A percentile compares a stretch with the other conserved stretches of the same genome.
Conservation (phyloP, 1,284 basidiomycete genomes). For the Trichosporon sp. region DNA sequence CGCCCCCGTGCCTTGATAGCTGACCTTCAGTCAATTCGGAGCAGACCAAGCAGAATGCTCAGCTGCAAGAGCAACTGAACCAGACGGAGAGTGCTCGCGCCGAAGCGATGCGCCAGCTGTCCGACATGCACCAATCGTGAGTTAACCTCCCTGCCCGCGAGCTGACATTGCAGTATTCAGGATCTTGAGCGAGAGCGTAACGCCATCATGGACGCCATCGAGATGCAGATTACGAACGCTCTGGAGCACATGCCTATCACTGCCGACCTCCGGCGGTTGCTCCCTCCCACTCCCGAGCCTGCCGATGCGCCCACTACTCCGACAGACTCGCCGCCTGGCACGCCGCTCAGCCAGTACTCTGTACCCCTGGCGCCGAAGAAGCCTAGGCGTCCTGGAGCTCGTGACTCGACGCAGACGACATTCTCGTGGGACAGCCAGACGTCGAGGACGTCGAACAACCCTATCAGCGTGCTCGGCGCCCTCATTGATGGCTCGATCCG, state of each 20-base stretch:
- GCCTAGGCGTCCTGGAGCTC: slow-evolving; percentile 16
- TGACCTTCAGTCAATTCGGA: slow-evolving; percentile 26
- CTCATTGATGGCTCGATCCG: slow-evolving; percentile 15
- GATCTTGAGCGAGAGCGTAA: slow-evolving; percentile 45
- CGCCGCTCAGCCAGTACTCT: neutral
- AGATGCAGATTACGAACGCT: slow-evolving; percentile 40
- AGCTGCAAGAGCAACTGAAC: slow-evolving; percentile 37
- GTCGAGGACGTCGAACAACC: neutral
- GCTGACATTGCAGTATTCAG: slow-evolving; percentile 31
- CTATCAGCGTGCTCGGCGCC: slow-evolving; percentile 24
- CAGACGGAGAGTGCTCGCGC: slow-evolving; percentile 43
- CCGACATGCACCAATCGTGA: slow-evolving; percentile 45
- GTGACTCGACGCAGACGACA: slow-evolving; percentile 22
- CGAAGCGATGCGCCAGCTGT: slow-evolving; percentile 45
- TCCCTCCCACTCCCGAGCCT: neutral
- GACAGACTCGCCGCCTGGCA: neutral
- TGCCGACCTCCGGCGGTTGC: neutral
- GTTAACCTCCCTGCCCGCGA: slow-evolving; percentile 10
- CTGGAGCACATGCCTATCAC: slow-evolving; percentile 24
- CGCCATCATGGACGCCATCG: slow-evolving; percentile 44
- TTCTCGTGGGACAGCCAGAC: slow-evolving; percentile 18
- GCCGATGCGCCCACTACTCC: slow-evolving; percentile 8
- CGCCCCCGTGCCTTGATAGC: neutral
- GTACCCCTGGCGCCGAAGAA: neutral
- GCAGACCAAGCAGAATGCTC: slow-evolving; percentile 33